A percentile compares a stretch with the other conserved stretches of the same genome.
Conservation (phyloP, 495 filamentous ascomycete species). For the Tuber umbilicatum region DNA sequence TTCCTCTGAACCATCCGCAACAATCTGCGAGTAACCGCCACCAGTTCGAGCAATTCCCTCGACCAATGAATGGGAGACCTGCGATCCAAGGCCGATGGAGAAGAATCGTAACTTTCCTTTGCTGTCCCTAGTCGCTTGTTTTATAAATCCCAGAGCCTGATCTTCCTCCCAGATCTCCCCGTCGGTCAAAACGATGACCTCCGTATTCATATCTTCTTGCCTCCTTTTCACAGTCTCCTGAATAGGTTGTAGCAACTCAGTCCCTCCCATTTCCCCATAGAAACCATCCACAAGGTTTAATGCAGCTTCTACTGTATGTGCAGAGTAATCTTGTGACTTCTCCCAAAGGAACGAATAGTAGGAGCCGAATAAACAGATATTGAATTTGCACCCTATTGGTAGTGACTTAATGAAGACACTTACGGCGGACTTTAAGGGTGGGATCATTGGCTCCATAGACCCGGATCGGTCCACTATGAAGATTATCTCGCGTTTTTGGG, state of each 20-base stretch:
- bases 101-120: constrained; percentile 49
- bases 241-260: constrained; percentile 55
- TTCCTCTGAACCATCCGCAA: constrained; percentile 39
- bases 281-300: constrained; percentile 49
- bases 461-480: too few relatives aligned
- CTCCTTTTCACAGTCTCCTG: constrained; percentile 49
- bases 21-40: constrained; percentile 58
- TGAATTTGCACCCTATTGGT: too few relatives aligned
- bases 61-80: constrained; percentile 56
- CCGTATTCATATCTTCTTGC: constrained; percentile 43
- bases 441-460: constrained; percentile 54
- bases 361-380: constrained; percentile 61
- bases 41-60: constrained; percentile 60
- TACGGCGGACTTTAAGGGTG: constrained; percentile 52
- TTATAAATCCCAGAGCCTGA: constrained; percentile 46
- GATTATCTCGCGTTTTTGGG: too few relatives aligned
- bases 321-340: too few relatives aligned
- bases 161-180: constrained; percentile 58
- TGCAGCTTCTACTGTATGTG: constrained; percentile 53
- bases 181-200: constrained; percentile 62
- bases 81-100: constrained; percentile 57
- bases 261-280: constrained; percentile 54
- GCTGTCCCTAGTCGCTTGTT: neutral
- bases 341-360: constrained; percentile 54
- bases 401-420: constrained; percentile 61